phyloP scores from a whole-genome alignment of 2,329 filamentous ascomycete genomes.

The Magnaporthales sp. region DNA sequence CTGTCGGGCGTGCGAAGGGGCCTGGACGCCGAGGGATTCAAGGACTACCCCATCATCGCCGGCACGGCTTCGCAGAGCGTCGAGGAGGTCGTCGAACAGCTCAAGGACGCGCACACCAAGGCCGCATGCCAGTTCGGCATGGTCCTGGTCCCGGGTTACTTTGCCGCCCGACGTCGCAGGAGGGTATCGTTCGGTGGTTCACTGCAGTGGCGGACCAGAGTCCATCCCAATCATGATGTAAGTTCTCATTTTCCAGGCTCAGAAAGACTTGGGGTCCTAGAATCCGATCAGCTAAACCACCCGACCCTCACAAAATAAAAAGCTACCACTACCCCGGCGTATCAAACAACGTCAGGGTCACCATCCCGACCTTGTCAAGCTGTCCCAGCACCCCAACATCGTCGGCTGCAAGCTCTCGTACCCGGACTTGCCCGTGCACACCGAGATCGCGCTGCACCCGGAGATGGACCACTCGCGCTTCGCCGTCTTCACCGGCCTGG shows the following conservation, averaged over 20 bases:
- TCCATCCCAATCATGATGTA: conserved; percentile 52
- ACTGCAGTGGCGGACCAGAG: conserved; percentile 50
- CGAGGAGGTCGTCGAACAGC: conserved; percentile 58
- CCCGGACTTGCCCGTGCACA: conserved; percentile 54
- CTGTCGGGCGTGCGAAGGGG: conserved; percentile 62
- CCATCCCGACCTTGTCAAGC: conserved; percentile 44
- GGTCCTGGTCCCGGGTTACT: conserved; percentile 57
- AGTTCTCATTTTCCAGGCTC: conserved; percentile 14
- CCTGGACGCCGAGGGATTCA: conserved; percentile 57
- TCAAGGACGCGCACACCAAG: conserved; percentile 25
- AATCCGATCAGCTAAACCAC: too few species aligned
- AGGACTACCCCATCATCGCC: conserved; percentile 62
- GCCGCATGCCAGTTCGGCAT: conserved; percentile 55
- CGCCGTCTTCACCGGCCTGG: conserved; percentile 55
- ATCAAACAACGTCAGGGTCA: conserved; percentile 52
- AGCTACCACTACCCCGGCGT: conserved; percentile 54
- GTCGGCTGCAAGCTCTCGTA: conserved; percentile 61
- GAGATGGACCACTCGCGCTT: conserved; percentile 53
- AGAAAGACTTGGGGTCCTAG: too few species aligned
- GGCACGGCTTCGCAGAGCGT: conserved; percentile 68
- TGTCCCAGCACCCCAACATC: conserved; percentile 55
- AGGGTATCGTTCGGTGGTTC: conserved; percentile 53
- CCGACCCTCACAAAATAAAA: too few species aligned
- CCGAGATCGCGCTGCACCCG: conserved; percentile 52
- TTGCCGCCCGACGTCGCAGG: conserved; percentile 48